A percentile compares a stretch with the other conserved stretches of the same genome.
Conservation (phyloP, 2,329 filamentous ascomycete species). For the Fusarium sororula region DNA sequence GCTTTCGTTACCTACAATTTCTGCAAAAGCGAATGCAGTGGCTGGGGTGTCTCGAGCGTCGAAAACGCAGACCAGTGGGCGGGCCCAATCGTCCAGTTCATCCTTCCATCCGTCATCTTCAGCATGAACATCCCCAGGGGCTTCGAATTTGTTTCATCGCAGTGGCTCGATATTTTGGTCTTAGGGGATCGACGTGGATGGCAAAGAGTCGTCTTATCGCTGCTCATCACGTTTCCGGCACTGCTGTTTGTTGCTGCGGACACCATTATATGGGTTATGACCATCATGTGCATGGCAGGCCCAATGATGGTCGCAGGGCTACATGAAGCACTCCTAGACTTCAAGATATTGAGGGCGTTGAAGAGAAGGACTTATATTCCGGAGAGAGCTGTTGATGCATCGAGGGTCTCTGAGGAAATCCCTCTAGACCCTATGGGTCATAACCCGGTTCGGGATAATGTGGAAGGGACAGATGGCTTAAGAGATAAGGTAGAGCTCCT, state of each 20-base stretch:
- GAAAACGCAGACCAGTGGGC: background rate
- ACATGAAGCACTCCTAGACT: background rate
- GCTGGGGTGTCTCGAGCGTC: background rate
- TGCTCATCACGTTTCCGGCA: background rate
- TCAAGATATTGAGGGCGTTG: background rate
- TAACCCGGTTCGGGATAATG: rapidly evolving
- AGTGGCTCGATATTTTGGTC: background rate
- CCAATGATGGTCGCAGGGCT: background rate
- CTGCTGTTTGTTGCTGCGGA: background rate
- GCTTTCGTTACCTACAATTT: background rate
- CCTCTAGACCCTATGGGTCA: background rate
- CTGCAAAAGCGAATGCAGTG: background rate
- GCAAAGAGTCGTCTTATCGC: background rate
- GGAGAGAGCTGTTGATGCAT: background rate
- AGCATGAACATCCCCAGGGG: background rate
- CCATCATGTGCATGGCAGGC: background rate
- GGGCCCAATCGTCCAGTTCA: background rate
- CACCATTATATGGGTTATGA: background rate
- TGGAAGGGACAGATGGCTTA: background rate
- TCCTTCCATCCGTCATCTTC: background rate
- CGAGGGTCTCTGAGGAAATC: background rate
- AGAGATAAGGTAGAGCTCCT: background rate
- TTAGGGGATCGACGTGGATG: background rate
- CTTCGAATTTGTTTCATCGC: background rate
- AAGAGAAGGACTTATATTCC: background rate